Percentiles rank a stretch among this genome's conserved stretches.
These are phyloP conservation scores for Pseudogymnoascus sp. DNA, from an alignment of 2,329 filamentous ascomycete genomes.

Conservation along the genomic window DNA sequence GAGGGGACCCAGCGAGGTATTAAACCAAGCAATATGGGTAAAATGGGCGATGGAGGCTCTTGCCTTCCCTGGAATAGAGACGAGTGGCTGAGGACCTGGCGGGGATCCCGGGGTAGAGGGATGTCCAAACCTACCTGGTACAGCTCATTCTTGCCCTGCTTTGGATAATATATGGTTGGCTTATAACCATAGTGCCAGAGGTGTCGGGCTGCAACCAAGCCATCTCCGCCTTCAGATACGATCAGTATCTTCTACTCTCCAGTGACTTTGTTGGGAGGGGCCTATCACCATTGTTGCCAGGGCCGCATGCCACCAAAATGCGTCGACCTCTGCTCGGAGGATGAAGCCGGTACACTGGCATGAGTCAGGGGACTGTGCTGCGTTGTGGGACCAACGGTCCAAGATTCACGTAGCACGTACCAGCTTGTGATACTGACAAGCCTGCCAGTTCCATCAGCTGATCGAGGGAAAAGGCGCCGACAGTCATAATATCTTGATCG, in stretches of 20 bases:
- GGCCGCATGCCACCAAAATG: slow-evolving; percentile 84
- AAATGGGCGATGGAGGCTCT: not conserved
- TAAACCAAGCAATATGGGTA: slow-evolving; percentile 11
- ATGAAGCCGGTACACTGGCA: slow-evolving; percentile 74
- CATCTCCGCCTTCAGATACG: slow-evolving; percentile 65
- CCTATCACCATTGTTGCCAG: slow-evolving; percentile 57
- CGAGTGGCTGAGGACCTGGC: not conserved
- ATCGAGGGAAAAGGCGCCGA: slow-evolving; percentile 81
- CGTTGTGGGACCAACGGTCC: not conserved
- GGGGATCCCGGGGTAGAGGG: not conserved
- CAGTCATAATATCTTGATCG: slow-evolving; percentile 89
- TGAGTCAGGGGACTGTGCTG: not conserved
- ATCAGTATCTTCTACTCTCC: slow-evolving; percentile 2
- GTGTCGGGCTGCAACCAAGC: slow-evolving; percentile 87
- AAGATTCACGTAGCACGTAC: slow-evolving; percentile 37
- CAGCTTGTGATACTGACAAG: slow-evolving; percentile 82
- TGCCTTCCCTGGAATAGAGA: not conserved
- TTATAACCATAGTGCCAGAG: slow-evolving; percentile 86
- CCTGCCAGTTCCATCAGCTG: slow-evolving; percentile 97
- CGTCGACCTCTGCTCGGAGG: slow-evolving; percentile 62
- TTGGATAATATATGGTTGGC: slow-evolving; percentile 86
- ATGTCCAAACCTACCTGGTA: slow-evolving; percentile 55
- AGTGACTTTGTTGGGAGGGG: not conserved
- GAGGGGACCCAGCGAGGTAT: not conserved
- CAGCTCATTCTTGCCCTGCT: slow-evolving; percentile 80